These are phyloP conservation scores for Blastobotrys buckinghamii DNA, from an alignment of 1,139 yeast species.

Conservation along the genomic window DNA sequence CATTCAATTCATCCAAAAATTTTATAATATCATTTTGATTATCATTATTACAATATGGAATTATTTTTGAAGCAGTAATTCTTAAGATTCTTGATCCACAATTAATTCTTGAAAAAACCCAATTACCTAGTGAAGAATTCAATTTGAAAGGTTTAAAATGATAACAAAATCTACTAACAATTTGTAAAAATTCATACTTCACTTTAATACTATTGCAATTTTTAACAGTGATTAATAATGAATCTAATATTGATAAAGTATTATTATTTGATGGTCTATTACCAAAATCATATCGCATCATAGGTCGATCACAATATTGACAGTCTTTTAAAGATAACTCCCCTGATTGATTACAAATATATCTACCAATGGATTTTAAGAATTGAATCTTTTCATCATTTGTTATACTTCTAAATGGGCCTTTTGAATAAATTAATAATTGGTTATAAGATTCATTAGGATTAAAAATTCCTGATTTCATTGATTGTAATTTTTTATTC, in stretches of 20 bases:
- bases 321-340: neutral
- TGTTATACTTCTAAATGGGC: neutral
- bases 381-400: neutral
- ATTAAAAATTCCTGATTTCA: neutral
- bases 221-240: neutral
- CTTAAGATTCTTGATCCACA: conserved; percentile 27
- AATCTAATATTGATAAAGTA: conserved; percentile 1
- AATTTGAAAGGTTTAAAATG: conserved; percentile 18
- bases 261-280: neutral
- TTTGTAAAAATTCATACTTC: conserved; percentile 17
- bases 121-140: conserved; percentile 21
- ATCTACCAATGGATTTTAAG: neutral
- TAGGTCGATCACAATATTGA: neutral
- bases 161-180: conserved; percentile 18
- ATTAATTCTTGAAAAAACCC: conserved; percentile 27
- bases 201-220: conserved; percentile 6
- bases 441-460: neutral
- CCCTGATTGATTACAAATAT: neutral
- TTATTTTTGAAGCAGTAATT: conserved; percentile 21
- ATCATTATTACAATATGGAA: conserved; percentile 21
- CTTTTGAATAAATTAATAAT: conserved; percentile 3
- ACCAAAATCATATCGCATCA: neutral
- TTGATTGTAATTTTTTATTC: neutral
- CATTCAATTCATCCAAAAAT: conserved; percentile 16
- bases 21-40: conserved; percentile 16